phyloP scores from a whole-genome alignment of 805 yeast genomes.

The Tetrapisispora taiwanensis region DNA sequence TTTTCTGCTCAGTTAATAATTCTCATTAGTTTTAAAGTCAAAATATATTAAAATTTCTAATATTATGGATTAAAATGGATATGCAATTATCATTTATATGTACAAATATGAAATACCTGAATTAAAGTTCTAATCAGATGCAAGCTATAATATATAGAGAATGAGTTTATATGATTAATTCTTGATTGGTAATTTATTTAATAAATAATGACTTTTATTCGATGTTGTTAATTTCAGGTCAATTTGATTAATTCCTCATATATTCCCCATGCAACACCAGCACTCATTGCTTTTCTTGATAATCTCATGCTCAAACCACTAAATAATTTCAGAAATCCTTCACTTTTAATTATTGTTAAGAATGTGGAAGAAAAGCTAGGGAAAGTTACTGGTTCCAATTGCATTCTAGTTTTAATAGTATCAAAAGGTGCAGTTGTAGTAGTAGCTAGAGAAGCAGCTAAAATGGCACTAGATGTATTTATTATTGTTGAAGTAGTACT shows the following conservation, averaged over 20 bases:
- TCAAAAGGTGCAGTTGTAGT: constrained; percentile 91
- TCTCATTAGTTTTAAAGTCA: not conserved
- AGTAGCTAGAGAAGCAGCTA: constrained; percentile 73
- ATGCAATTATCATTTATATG: too few relatives aligned
- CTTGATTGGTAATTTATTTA: not conserved
- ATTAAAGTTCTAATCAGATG: not conserved
- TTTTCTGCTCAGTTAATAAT: not conserved
- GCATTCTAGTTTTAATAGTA: constrained; percentile 86
- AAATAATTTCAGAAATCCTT: constrained; percentile 49
- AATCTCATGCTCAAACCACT: constrained; percentile 78
- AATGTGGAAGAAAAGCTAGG: constrained; percentile 35
- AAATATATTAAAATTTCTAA: too few relatives aligned
- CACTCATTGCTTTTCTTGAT: constrained; percentile 76
- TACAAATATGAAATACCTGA: too few relatives aligned
- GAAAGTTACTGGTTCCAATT: constrained; percentile 47
- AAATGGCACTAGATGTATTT: constrained; percentile 66
- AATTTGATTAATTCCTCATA: constrained; percentile 73
- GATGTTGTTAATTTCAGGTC: not conserved
- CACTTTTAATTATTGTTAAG: constrained; percentile 33
- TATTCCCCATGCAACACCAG: constrained; percentile 95
- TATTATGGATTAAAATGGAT: not conserved
- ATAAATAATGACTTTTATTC: too few relatives aligned
- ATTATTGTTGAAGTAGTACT: constrained; percentile 42
- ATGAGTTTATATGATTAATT: too few relatives aligned
- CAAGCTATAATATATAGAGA: not conserved